Evolutionary conservation across 2,329 filamentous ascomycete genomes (phyloP), one percentile per base, ranked within the genome.

Genomic region (Zymoseptoria pseudotritici): DNA sequence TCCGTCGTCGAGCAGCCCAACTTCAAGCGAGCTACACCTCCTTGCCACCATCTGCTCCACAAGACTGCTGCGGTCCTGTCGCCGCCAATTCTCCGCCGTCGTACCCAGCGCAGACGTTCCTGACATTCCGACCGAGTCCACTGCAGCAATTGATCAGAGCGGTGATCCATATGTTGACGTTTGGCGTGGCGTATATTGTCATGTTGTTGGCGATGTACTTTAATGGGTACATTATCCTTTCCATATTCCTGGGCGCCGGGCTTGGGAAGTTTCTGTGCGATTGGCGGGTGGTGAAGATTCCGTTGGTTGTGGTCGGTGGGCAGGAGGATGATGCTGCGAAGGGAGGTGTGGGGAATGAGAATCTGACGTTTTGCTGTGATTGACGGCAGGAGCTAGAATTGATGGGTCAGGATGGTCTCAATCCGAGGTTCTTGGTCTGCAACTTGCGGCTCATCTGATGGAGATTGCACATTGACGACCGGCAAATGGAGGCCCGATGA

Each of bases 171-270:
- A 85, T 86, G 75, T 58, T 84, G 3, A 87, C 89, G 65, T 90
- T 93, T 68, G 85, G 84, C 0, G 81, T 91, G 1, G 89, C 88
- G 2, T 94, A 93, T 72, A 85, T 93, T 66, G 74, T 93, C 68
- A 93, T 94, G 90, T 55, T 68, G 50, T 58, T 86, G 24, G 81
- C 83, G 20, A 86, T 86, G 83, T 85, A 85, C 64, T 86, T 80
- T 73, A 86, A 86, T 60, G 82, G 77, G 7, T 94, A 90, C 74
- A 81, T 94, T 63, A 89, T 94, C 72, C 86, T 93, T 61, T 90
- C 85, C 66, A 90, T 94, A 72, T 83, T 93, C 63, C 82, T 93
- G 58, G 90, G 90, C 1, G 84, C 87, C 0, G 90, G 84, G 64
- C 59, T 92, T 4, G 90, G 90, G 17, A 80, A 82, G 11, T 90